Conservation (phyloP, 2,329 filamentous ascomycete genomes). For the Tricladium varicosporioides region DNA sequence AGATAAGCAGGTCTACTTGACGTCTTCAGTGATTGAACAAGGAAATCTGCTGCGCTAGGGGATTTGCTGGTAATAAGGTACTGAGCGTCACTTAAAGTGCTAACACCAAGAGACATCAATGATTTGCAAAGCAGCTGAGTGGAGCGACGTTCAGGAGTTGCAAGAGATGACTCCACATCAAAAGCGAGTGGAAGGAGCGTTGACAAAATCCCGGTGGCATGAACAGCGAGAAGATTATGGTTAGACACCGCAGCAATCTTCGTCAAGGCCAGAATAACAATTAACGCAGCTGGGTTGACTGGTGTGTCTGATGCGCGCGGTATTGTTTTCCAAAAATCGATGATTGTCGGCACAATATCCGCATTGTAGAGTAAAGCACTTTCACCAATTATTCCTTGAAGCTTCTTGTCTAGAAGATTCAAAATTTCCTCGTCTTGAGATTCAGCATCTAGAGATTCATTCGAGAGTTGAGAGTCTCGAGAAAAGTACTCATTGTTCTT, state of each 20-base stretch:
- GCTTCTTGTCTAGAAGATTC: conserved; percentile 34
- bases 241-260: conserved; percentile 60
- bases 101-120: conserved; percentile 74
- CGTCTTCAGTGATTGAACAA: conserved; percentile 68
- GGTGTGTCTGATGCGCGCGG: conserved; percentile 45
- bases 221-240: conserved; percentile 69
- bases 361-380: conserved; percentile 56
- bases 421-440: conserved; percentile 25
- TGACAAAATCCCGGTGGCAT: conserved; percentile 68
- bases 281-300: conserved; percentile 55
- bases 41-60: conserved; percentile 61
- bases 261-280: conserved; percentile 50
- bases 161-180: conserved; percentile 47
- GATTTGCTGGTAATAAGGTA: conserved; percentile 60
- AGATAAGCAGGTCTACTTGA: conserved; percentile 81
- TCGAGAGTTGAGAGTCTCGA: not conserved
- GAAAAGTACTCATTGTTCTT: conserved; percentile 11
- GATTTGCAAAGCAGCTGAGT: conserved; percentile 66
- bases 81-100: conserved; percentile 78
- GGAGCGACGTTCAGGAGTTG: conserved; percentile 53
- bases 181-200: conserved; percentile 65
- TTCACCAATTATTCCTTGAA: conserved; percentile 49
- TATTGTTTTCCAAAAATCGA: conserved; percentile 63
- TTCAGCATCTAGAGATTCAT: conserved; percentile 1
- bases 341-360: conserved; percentile 60